Evolutionary conservation across 768 basidiomycete genomes (phyloP), one percentile per base, ranked within the genome.

Genomic region (Tricholomella constricta): DNA sequence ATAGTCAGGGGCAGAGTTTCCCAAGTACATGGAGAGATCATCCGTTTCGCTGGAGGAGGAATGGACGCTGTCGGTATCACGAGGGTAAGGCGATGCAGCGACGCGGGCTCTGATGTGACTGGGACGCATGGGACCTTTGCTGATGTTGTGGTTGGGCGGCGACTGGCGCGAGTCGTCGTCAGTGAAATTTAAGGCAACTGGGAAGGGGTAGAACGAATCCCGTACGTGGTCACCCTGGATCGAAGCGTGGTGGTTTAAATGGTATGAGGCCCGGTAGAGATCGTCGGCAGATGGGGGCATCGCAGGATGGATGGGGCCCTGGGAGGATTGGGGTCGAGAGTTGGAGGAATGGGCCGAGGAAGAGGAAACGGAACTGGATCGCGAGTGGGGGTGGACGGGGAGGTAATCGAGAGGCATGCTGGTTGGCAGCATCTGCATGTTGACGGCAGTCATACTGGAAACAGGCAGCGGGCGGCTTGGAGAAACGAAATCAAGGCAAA

Each of bases 21-120:
- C 73, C 51, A 91, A 78, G 71, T 83, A 91, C 84, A 91, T 85
- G 59, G 88, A 78, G 57, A 91, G 78, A 67, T 93, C 91, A 61
- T 94, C 91, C n/a, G 90, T 86, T 73, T 93, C 91, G 72, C 85
- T 88, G 48, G 89, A 91, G 37, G 89, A 91, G 10, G 90, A 91
- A 63, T 92, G 89, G 57, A 91, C 88, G 65, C 86, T 88, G 75
- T 91, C 89, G 11, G 86, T 83, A 65, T 92, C 90, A 56, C 91
- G 84, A 48, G 89, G 88, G 70, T 94, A 94, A 40, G 91, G 91
- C 48, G 90, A 91, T 25, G 90, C 85, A 38, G 85, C 85, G 37
- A 81, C 86, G 59, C 91, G 85, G 59, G 89, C 89, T 59, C 91
- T 83, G 69, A 86, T 85, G 71, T 91, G 89, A 54, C 81, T 79